Evolutionary conservation across 805 yeast species (phyloP).

Genomic region (Yarrowia deformans): DNA sequence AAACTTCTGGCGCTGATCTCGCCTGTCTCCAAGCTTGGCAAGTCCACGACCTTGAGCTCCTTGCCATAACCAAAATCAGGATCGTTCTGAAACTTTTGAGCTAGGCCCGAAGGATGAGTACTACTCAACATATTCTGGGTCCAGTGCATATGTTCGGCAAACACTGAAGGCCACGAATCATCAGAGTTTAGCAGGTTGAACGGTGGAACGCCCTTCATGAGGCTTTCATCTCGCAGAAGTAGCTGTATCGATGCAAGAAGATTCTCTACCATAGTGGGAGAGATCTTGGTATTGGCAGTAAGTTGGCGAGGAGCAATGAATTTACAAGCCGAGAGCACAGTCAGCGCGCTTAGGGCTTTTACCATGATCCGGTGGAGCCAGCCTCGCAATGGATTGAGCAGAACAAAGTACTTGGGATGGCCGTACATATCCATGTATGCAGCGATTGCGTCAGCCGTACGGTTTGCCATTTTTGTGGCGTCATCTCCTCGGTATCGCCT

Average conservation of each 20-base stretch:
- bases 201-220: too few species aligned
- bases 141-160: neutral
- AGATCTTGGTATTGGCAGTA: neutral
- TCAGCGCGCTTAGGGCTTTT: neutral
- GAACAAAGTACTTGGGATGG: constrained; percentile 6
- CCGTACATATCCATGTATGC: neutral
- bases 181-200: neutral
- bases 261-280: neutral
- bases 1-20: neutral
- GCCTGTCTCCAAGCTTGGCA: neutral
- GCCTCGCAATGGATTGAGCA: neutral
- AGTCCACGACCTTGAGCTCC: neutral
- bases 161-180: neutral
- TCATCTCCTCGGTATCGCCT: neutral
- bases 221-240: neutral
- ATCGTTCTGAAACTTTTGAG: neutral
- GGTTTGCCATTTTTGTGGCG: neutral
- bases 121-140: neutral
- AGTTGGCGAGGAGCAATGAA: constrained; percentile 1
- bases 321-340: neutral
- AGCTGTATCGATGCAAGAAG: neutral
- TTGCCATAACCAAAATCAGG: neutral
- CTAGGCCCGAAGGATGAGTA: neutral
- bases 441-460: neutral
- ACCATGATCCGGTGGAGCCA: neutral